Evolutionary conservation across 768 basidiomycete species (phyloP), one percentile per base, ranked within the genome.

Genomic region (Auricularia sp.): DNA sequence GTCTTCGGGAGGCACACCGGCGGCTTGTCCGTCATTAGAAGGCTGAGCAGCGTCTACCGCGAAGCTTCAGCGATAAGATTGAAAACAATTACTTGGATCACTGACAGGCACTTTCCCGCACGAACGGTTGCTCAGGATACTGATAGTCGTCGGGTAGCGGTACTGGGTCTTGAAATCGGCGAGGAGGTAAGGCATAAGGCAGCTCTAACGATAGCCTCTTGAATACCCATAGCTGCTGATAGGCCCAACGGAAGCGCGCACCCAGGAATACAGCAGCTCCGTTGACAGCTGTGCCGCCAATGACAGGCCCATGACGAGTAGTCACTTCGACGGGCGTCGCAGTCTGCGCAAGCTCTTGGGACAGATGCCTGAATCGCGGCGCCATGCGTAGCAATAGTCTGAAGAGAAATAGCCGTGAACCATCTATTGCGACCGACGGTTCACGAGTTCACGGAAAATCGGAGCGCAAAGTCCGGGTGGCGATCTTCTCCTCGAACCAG

Each of bases 181-280:
- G 73, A 0, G 88, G 87, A 35, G 87, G 83, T 16, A 87, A 72
- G 2, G 85, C 89, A 70, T 87, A 92, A 3, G 89, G 88, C 63
- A 92, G 77, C 76, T 92, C 88, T 91, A 64, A 21, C 29, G 29
- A 29, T 29, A 29, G 29, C 29, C 29, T 2, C 29, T 29, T 29
- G 29, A 29, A 29, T 29, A 29, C 29, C 29, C 29, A 29, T 29
- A 29, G 29, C 29, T 29, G 29, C 29, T 29, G 29, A 29, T 29
- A 29, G 29, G 29, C 29, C 29, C 29, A 29, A 29, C 29, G 29
- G 29, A 29, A 29, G 29, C 29, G 34, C n/a, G 33, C 69, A 87
- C 88, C 88, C 45, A 90, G 76, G 71, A 88, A 90, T 21, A 83
- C 82, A 4, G 79, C 83, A 51, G 85, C 77, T 1, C 86, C 85